Base-by-base conservation (phyloP, 1,284 basidiomycete species). In the Pyrrhoderma lamaoense region DNA sequence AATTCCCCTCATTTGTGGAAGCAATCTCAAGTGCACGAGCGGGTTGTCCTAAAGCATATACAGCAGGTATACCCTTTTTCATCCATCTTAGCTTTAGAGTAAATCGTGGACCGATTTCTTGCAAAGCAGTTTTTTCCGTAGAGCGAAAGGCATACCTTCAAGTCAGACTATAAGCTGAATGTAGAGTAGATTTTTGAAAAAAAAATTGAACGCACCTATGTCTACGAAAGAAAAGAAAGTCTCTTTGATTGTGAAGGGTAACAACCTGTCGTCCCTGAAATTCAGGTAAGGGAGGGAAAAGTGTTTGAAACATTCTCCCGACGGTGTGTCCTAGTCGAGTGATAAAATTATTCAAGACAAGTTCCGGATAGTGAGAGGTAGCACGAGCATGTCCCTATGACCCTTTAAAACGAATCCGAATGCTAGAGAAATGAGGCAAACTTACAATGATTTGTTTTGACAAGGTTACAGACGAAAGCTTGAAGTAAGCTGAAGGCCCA, bases 91-190 rank as follows among this genome's bases (percentile, higher is more conserved):
- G 70, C 70, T 99, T 99, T 16, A 99, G 74, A 0, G 96, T 99
- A 65, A 99, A 98, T 23, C 95, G 80, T 3, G 96, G 96, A 0
- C 96, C 96, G 56, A 99, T 99, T 67, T 99, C 96, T 67, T 99
- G 96, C 47, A 99, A 70, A 14, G 88, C 84, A 8, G 97, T 93
- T 63, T 92, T 94, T 58, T 93, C 92, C 3, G 85, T 74, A 0
- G 89, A 90, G 44, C 91, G 81, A 67, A 97, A 98, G 39, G 92
- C 90, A 66, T 97, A 97, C 60, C 93, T 92, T 52, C 8, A 48
- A 27, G 40, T 23, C 16, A 34, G 3, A 23, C n/a, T n/a, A n/a
- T n/a, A n/a, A n/a, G n/a, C n/a, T n/a, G n/a, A n/a, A n/a, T n/a
- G n/a, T n/a, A n/a, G n/a, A n/a, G n/a, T 53, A 42, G 31, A 27